Evolutionary conservation across 2,329 filamentous ascomycete genomes (phyloP).

Genomic region (Claviceps citrina): DNA sequence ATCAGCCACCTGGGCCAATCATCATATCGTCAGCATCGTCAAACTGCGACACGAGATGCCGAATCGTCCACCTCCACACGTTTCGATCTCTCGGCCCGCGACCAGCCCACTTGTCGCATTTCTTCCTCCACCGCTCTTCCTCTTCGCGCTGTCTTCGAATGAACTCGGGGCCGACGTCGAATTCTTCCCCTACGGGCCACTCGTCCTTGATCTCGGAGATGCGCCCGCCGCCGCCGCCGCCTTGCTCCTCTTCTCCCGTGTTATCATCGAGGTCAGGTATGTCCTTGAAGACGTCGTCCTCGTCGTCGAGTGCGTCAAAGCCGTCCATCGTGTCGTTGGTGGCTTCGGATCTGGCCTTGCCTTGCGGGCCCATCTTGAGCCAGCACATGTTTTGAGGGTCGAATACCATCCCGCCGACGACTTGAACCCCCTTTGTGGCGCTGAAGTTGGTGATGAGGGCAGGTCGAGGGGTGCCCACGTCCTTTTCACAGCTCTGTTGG

Average conservation of each 20-base stretch:
- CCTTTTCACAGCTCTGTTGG: constrained; percentile 38
- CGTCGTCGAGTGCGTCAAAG: constrained; percentile 53
- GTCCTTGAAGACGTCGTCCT: constrained; percentile 87
- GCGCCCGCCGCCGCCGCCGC: constrained; percentile 22
- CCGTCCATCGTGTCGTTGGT: constrained; percentile 44
- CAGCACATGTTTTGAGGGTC: constrained; percentile 96
- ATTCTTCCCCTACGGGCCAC: constrained; percentile 86
- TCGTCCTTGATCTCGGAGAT: constrained; percentile 54
- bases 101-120: constrained; percentile 73
- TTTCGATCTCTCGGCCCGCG: constrained; percentile 39
- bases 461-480: constrained; percentile 44
- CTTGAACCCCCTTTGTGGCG: constrained; percentile 70
- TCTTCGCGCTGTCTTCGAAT: constrained; percentile 78
- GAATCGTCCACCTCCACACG: constrained; percentile 65
- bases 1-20: no score
- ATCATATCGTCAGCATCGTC: constrained; percentile 16
- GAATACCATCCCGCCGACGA: constrained; percentile 97
- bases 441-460: constrained; percentile 87
- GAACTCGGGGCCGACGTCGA: constrained; percentile 92
- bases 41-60: constrained; percentile 38
- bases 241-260: constrained; percentile 32
- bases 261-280: constrained; percentile 81
- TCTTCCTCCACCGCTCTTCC: constrained; percentile 78
- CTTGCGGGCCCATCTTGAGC: constrained; percentile 56
- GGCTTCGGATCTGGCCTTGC: constrained; percentile 31